Evolutionary conservation across 148 eudicot genomes (phyloP).

Genomic region (Fallopia convolvulus): DNA sequence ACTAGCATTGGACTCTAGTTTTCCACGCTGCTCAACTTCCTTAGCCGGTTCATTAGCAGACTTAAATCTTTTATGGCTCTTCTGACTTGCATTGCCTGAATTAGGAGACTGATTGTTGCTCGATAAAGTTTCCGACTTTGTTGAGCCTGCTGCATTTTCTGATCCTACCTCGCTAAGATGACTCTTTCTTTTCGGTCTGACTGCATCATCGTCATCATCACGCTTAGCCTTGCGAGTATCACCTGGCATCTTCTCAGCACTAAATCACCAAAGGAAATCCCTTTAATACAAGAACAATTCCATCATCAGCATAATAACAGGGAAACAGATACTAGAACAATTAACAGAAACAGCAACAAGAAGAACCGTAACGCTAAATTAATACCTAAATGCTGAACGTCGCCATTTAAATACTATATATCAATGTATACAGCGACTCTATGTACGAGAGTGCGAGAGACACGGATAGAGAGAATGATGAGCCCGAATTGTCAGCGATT

Average conservation of each 20-base stretch:
- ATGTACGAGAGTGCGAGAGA: no score
- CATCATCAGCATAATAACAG: no score
- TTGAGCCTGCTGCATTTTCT: constrained; percentile 22
- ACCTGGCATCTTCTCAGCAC: neutral
- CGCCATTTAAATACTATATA: no score
- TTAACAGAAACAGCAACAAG: no score
- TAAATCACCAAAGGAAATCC: neutral
- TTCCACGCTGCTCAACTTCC: constrained; percentile 21
- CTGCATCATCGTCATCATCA: constrained; percentile 11
- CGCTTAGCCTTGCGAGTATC: constrained; percentile 22
- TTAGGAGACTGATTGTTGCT: constrained; percentile 9
- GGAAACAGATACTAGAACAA: no score
- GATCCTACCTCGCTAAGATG: constrained; percentile 15
- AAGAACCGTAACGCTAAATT: no score
- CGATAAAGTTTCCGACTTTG: constrained; percentile 37
- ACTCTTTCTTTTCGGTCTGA: constrained; percentile 16
- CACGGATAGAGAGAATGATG: no score
- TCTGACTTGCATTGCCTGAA: constrained; percentile 20
- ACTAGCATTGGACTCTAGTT: constrained; percentile 20
- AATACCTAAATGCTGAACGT: no score
- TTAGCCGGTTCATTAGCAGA: constrained; percentile 17
- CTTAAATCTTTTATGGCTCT: constrained; percentile 21
- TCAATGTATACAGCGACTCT: no score
- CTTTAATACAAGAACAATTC: no score
- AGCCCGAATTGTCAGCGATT: no score